Conservation (phyloP, 345 rosid species). For the Eutrema japonicum region DNA sequence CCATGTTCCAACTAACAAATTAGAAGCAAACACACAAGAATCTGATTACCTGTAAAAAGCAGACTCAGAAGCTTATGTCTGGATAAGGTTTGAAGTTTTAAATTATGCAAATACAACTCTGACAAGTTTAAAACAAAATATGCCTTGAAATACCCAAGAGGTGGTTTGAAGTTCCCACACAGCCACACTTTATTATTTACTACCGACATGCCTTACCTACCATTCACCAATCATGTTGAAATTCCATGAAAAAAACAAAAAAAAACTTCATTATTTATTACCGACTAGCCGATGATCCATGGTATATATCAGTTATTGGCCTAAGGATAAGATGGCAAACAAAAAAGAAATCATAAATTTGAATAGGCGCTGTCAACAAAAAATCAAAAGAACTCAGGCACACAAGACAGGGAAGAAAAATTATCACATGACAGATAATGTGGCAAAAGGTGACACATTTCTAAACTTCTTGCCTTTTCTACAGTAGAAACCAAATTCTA, state of each 20-base stretch:
- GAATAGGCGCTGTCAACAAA: neutral
- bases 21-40: conserved; percentile 20
- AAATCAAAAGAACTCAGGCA: conserved; percentile 3
- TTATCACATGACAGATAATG: conserved; percentile 6
- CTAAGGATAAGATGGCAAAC: conserved; percentile 1
- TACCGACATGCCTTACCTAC: conserved; percentile 37
- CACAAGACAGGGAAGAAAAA: conserved; percentile 1
- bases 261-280: too few species aligned
- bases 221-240: conserved; percentile 33
- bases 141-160: conserved; percentile 32
- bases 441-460: conserved; percentile 17
- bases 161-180: conserved; percentile 38
- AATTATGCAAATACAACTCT: conserved; percentile 11
- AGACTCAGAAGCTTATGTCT: neutral
- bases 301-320: conserved; percentile 8
- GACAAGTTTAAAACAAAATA: neutral
- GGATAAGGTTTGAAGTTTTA: conserved; percentile 27
- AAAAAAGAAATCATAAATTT: neutral
- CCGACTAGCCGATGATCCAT: conserved; percentile 28
- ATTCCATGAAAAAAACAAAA: neutral
- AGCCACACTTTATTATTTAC: conserved; percentile 29
- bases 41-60: neutral
- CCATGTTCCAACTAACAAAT: conserved; percentile 3
- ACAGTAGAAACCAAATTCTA: conserved; percentile 5
- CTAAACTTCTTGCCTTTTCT: neutral